These are phyloP conservation scores for Claviceps capensis DNA, from an alignment of 2,329 filamentous ascomycete species.

Conservation along the genomic window DNA sequence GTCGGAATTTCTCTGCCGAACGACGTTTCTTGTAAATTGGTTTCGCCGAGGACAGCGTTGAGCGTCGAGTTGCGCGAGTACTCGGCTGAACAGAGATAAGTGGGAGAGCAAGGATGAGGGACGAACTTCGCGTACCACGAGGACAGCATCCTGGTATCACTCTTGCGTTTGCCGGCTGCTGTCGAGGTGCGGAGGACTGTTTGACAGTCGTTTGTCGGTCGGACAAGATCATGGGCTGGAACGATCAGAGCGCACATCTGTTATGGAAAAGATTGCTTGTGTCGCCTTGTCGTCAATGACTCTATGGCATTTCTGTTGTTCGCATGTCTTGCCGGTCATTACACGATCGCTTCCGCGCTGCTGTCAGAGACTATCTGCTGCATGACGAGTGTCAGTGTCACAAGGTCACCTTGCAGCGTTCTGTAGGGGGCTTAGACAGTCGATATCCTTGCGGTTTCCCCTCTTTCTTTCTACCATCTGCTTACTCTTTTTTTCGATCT, in stretches of 20 bases:
- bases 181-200: slow-evolving; percentile 2
- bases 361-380: not conserved
- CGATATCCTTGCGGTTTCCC: slow-evolving; percentile 1
- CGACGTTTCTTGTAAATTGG: not conserved
- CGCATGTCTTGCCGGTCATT: not conserved
- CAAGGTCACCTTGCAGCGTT: not conserved
- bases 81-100: not conserved
- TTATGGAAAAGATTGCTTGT: not conserved
- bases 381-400: slow-evolving; percentile 2
- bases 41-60: not conserved
- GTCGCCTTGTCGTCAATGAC: not conserved
- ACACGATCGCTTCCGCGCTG: not conserved
- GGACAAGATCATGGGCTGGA: not conserved
- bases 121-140: slow-evolving; percentile 1
- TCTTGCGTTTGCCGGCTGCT: not conserved
- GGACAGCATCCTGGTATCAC: not conserved
- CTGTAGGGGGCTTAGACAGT: not conserved
- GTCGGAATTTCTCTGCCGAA: not conserved
- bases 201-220: slow-evolving; percentile 1
- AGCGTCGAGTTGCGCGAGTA: not conserved
- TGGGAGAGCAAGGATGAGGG: not conserved
- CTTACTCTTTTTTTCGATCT: not conserved
- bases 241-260: not conserved
- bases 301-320: not conserved
- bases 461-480: not conserved